Base-by-base conservation (phyloP, 1,284 basidiomycete genomes). In the Malassezia brasiliensis region DNA sequence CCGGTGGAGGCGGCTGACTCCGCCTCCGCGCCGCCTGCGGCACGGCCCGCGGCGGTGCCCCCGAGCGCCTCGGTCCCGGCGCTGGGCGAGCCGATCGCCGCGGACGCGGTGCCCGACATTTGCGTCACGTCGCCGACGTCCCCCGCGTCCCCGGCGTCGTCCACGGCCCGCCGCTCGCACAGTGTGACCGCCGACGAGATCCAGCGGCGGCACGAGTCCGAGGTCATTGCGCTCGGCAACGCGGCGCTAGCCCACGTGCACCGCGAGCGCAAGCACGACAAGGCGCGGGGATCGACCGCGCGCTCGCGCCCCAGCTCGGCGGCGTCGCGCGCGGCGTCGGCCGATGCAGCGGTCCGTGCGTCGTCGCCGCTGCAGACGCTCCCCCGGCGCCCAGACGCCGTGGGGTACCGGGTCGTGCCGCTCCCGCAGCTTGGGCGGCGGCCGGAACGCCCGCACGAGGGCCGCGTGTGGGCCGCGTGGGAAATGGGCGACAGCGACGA, bases 381-480 rank as follows among this genome's bases (percentile, higher is more conserved):
- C 30, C 70, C 70, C 10, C 66, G 68, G 15, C 63, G 66, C 31
- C 70, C 70, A 1, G 70, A 73, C 47, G 70, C 69, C 0, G 56
- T 61, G 25, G 70, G 70, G 25, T 58, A 67, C 7, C 48, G 59
- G 6, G 67, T 73, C 19, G 70, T 72, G 9, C 70, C 69, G 14
- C 49, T 73, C 40, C 66, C 67, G 3, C 64, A 73, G 59, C 63
- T 73, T 3, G 70, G 70, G 19, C 53, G 60, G 12, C 65, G 70
- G 7, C 70, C 70, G 5, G 57, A 62, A n/a, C 61, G 64, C 15
- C 70, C 70, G 17, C 63, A 53, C 39, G 70, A 73, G 45, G 70
- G 70, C 2, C 59, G 68, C 2, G 62, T 68, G 19, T 71, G 68
- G 70, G 54, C 53, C 28, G 59, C n/a, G 19, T 65, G 67, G 50